These are phyloP conservation scores for Penium margaritaceum DNA, from an alignment of 139 green algal genomes.

Conservation along the genomic window DNA sequence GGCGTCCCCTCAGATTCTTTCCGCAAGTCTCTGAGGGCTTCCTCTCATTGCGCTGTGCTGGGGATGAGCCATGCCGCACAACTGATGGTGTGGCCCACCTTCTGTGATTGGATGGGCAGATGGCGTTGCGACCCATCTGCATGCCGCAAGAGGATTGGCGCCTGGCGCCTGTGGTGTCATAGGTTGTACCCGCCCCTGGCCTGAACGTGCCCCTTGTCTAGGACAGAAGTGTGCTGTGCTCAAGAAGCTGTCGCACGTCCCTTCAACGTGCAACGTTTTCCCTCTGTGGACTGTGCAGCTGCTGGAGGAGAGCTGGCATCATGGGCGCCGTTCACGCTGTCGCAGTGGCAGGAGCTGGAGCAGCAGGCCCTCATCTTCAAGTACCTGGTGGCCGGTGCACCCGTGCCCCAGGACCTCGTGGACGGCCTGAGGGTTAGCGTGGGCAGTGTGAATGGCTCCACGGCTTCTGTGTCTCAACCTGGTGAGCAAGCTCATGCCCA, in stretches of 20 bases:
- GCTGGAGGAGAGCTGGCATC: neutral
- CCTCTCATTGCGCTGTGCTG: too few species aligned
- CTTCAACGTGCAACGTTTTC: neutral
- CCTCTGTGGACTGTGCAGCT: neutral
- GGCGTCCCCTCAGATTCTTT: too few species aligned
- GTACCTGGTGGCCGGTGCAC: constrained; percentile 16
- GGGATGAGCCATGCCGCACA: too few species aligned
- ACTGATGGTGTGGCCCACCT: too few species aligned
- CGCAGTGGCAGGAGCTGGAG: constrained; percentile 33
- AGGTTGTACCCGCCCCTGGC: neutral
- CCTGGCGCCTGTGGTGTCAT: neutral
- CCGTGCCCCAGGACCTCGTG: constrained; percentile 7
- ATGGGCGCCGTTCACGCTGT: constrained; percentile 16
- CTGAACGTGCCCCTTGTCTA: neutral
- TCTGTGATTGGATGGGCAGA: too few species aligned
- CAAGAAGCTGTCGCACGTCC: too few species aligned
- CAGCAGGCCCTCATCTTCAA: constrained; percentile 31
- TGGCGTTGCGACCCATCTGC: too few species aligned
- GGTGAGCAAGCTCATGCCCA: too few species aligned
- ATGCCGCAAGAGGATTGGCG: neutral
- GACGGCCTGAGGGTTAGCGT: neutral
- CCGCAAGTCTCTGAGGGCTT: too few species aligned
- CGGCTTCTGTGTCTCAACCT: too few species aligned
- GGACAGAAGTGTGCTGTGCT: neutral
- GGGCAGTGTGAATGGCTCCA: too few species aligned